Percentiles rank a stretch among this genome's conserved stretches.
These are phyloP conservation scores for Chalara sp. DNA, from an alignment of 2,329 filamentous ascomycete genomes.

Conservation along the genomic window DNA sequence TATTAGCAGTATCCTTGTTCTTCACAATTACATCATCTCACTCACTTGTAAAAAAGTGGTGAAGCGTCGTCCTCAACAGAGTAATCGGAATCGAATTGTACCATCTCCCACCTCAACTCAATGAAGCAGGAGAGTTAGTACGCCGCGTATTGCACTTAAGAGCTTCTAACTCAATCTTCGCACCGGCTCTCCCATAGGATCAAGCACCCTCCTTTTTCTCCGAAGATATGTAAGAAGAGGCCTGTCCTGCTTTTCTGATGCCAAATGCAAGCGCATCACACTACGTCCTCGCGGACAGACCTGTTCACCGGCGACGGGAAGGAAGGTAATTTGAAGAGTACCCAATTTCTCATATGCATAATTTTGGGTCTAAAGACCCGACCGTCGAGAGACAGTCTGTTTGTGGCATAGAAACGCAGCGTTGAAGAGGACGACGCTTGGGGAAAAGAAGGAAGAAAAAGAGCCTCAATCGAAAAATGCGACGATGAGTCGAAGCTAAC, in stretches of 20 bases:
- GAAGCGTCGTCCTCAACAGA: conserved; percentile 30
- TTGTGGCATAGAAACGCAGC: conserved; percentile 96
- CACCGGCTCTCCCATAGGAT: conserved; percentile 87
- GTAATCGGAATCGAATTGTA: conserved; percentile 35
- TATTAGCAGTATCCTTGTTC: conserved; percentile 28
- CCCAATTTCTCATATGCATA: conserved; percentile 96
- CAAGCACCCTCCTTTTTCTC: conserved; percentile 32
- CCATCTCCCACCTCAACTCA: conserved; percentile 16
- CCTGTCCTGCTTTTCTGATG: conserved; percentile 81
- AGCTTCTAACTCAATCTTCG: conserved; percentile 81
- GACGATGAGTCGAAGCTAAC: no score
- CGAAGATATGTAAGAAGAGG: conserved; percentile 26
- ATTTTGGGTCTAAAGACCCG: conserved; percentile 18
- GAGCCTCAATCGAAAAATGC: neutral
- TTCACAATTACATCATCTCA: conserved; percentile 1
- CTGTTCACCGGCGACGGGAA: conserved; percentile 38
- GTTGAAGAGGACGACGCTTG: conserved; percentile 81
- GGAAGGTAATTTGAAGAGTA: conserved; percentile 66
- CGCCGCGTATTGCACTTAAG: conserved; percentile 96
- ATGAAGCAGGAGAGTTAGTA: conserved; percentile 36
- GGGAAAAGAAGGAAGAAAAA: conserved; percentile 28
- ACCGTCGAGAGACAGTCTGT: conserved; percentile 43
- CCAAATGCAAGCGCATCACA: conserved; percentile 83
- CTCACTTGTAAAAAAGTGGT: conserved; percentile 21
- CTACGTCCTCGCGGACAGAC: conserved; percentile 82